Percentiles rank a stretch among this genome's conserved stretches.
phyloP scores from a whole-genome alignment of 805 yeast species.

The Kuraishia hungarica region DNA sequence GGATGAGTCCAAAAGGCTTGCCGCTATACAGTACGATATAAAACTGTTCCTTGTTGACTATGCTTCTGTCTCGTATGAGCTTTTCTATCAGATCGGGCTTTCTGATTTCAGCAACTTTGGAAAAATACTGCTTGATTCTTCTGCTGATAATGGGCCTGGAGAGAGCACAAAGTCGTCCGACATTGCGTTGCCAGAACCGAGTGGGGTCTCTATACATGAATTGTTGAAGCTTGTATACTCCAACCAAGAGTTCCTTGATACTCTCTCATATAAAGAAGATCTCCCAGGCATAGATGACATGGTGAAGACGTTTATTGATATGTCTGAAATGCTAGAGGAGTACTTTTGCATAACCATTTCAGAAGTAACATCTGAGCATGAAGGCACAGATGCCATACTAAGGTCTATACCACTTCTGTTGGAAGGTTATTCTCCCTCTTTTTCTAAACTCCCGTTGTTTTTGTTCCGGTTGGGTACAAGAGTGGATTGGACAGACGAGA shows the following conservation, averaged over 20 bases:
- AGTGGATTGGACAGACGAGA: constrained; percentile 62
- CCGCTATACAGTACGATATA: constrained; percentile 81
- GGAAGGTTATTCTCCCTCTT: constrained; percentile 52
- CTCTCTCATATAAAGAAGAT: background rate
- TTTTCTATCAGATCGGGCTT: constrained; percentile 76
- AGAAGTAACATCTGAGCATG: constrained; percentile 17
- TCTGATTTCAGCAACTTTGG: constrained; percentile 83
- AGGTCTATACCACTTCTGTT: constrained; percentile 59
- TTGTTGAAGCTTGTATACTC: constrained; percentile 29
- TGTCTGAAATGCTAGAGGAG: constrained; percentile 75
- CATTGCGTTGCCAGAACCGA: background rate
- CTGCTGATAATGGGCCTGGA: constrained; percentile 2
- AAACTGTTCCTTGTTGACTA: constrained; percentile 75
- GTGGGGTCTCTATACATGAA: constrained; percentile 23
- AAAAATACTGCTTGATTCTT: constrained; percentile 26
- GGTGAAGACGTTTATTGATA: constrained; percentile 25
- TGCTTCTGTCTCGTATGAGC: constrained; percentile 53
- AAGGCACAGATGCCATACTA: constrained; percentile 27
- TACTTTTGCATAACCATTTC: constrained; percentile 54
- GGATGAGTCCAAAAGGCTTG: constrained; percentile 59
- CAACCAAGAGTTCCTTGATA: constrained; percentile 8
- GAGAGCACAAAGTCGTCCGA: background rate
- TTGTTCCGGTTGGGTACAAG: constrained; percentile 49
- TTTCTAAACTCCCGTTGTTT: constrained; percentile 59
- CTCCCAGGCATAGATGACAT: constrained; percentile 14